Evolutionary conservation across 768 basidiomycete species (phyloP).

Genomic region (Mrakia gelida): DNA sequence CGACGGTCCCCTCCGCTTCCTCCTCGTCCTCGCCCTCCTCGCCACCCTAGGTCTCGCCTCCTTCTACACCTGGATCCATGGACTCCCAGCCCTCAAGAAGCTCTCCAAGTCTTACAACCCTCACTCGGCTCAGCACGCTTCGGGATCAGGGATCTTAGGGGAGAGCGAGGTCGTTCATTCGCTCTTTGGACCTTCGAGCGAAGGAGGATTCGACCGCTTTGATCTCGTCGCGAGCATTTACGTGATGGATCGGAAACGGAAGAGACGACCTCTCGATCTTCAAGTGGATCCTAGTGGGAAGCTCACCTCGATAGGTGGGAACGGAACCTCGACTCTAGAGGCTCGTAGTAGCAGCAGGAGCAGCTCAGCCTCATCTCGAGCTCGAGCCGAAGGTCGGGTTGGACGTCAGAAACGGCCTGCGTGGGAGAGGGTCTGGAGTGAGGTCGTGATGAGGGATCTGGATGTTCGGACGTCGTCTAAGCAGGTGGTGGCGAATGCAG

Average conservation of each 20-base stretch:
- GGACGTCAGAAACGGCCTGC: neutral
- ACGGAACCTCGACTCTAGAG: neutral
- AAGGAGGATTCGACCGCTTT: conserved; percentile 4
- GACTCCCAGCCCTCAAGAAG: neutral
- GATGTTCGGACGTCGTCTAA: neutral
- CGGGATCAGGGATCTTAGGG: neutral
- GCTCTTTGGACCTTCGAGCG: neutral
- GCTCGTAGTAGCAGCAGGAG: neutral
- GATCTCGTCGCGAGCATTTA: neutral
- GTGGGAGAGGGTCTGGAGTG: neutral
- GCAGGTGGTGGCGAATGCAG: neutral
- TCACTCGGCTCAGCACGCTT: neutral
- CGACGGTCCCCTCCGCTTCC: neutral
- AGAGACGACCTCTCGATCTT: neutral
- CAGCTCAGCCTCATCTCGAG: neutral
- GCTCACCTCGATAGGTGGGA: neutral
- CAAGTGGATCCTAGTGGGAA: neutral
- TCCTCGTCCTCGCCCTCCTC: conserved; percentile 2
- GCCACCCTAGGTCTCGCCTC: neutral
- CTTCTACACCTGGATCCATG: neutral
- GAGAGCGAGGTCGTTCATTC: neutral
- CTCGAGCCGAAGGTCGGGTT: neutral
- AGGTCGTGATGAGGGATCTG: neutral
- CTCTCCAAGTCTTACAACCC: neutral
- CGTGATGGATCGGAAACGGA: neutral